Base-by-base conservation (phyloP, 306 rosid genomes). In the Prunus salicina region DNA sequence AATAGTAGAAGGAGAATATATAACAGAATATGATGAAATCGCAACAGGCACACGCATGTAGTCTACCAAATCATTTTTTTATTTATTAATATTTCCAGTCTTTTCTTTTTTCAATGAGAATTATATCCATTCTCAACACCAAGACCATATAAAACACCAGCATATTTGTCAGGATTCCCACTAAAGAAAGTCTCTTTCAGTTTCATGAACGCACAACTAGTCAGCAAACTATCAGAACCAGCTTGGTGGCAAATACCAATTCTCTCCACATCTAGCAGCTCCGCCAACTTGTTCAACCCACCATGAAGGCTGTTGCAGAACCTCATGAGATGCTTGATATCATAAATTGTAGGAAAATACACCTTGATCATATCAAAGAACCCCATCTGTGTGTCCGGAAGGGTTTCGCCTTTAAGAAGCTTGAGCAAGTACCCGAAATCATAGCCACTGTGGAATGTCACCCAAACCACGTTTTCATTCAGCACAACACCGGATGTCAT, bases 201-300 rank as follows among this genome's bases (percentile, higher is more conserved):
- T 67, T 72, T 83, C 77, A 80, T 77, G 81, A 74, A 86, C 2
- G 83, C 61, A 67, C 75, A 63, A 68, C 76, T 65, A 22, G 89
- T 86, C 50, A 86, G 83, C 71, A 86, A 80, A 72, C 89, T 86
- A 86, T 82, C 89, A 1, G 89, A 85, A 20, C 89, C 89, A 68
- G 89, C 89, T 82, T 79, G 89, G 76, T 85, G 89, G 69, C 74
- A 58, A 6, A 45, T 71, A 11, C 89, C 89, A 14, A 86, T 34
- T 72, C 89, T 83, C 72, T 78, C 60, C 67, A 83, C 87, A 28
- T 73, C 79, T 47, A 86, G 75, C 15, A 51, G 72, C 61, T 75
- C 80, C 0, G 85, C 87, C 22, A 86, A 63, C 46, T 55, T 86
- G 80, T 75, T 78, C 83, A 86, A 56, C 12, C 89, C 89, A 46